Evolutionary conservation across 257 asterid genomes (phyloP).

Genomic region (Mentha longifolia): DNA sequence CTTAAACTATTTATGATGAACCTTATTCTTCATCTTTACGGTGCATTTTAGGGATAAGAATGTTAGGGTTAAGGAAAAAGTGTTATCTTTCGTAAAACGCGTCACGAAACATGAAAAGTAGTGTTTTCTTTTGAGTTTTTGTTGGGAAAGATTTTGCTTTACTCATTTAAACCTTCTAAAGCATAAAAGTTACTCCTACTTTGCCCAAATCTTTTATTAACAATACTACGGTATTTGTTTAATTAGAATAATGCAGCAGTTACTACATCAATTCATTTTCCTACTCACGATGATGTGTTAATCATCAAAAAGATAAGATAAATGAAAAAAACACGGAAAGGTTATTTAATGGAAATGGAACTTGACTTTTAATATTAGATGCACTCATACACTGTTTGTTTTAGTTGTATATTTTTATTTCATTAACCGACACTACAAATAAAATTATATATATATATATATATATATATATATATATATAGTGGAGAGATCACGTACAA

Average conservation of each 20-base stretch:
- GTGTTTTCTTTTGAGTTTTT: slow-evolving; percentile 41
- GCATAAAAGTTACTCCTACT: slow-evolving; percentile 39
- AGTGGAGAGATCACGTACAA: too few relatives aligned
- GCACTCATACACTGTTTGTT: too few relatives aligned
- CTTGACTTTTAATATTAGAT: background rate
- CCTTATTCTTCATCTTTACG: too few relatives aligned
- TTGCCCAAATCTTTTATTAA: slow-evolving; percentile 24
- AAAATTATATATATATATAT: too few relatives aligned
- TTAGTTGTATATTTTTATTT: too few relatives aligned
- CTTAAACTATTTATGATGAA: too few relatives aligned
- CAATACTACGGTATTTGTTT: background rate
- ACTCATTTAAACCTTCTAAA: slow-evolving; percentile 43
- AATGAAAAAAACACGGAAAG: background rate
- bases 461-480: too few relatives aligned
- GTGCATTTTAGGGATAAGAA: slow-evolving; percentile 51
- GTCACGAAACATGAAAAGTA: slow-evolving; percentile 61
- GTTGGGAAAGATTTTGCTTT: slow-evolving; percentile 40
- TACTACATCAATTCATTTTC: slow-evolving; percentile 6
- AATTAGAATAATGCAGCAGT: slow-evolving; percentile 1
- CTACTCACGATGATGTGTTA: slow-evolving; percentile 1
- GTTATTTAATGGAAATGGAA: background rate
- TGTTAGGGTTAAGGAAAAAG: slow-evolving; percentile 50
- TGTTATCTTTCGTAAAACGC: slow-evolving; percentile 52
- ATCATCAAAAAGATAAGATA: background rate
- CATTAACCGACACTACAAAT: too few relatives aligned